Evolutionary conservation across 257 asterid genomes (phyloP).

Genomic region (Knoxia roxburghii): DNA sequence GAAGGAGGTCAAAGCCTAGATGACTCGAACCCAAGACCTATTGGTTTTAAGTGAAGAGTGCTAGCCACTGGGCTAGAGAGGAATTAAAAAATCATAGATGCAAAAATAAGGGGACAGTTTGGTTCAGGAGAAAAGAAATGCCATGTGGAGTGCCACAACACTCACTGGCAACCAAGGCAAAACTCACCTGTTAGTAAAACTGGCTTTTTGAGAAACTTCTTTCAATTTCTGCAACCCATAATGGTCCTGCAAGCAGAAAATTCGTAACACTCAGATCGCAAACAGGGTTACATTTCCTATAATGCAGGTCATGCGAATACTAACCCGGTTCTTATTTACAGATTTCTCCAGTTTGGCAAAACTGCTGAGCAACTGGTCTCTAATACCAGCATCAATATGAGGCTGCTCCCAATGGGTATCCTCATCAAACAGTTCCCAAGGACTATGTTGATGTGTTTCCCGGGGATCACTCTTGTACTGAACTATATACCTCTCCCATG

Average conservation of each 20-base stretch:
- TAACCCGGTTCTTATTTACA: constrained; percentile 61
- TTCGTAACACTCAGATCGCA: neutral
- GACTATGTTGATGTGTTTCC: constrained; percentile 81
- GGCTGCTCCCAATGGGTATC: constrained; percentile 62
- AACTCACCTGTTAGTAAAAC: constrained; percentile 66
- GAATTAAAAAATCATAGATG: too few species aligned
- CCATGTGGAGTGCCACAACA: too few species aligned
- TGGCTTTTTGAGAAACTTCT: constrained; percentile 65
- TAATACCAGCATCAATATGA: constrained; percentile 52
- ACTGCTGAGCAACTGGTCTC: constrained; percentile 47
- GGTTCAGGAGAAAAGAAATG: too few species aligned
- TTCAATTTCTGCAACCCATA: constrained; percentile 69
- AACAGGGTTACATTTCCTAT: neutral
- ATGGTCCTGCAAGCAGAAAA: constrained; percentile 55
- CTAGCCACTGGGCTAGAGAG: too few species aligned
- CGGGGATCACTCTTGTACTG: constrained; percentile 76
- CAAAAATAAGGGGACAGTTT: too few species aligned
- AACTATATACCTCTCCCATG: constrained; percentile 87
- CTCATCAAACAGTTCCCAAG: constrained; percentile 89
- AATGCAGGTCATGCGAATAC: neutral
- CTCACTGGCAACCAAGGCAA: too few species aligned
- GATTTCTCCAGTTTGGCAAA: constrained; percentile 61
- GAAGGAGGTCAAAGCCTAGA: too few species aligned
- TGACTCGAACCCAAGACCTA: too few species aligned
- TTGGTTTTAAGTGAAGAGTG: too few species aligned